Percentiles rank a stretch among this genome's conserved stretches.
These are phyloP conservation scores for Pyrenula aspistea DNA, from an alignment of 495 filamentous ascomycete genomes.

Conservation along the genomic window DNA sequence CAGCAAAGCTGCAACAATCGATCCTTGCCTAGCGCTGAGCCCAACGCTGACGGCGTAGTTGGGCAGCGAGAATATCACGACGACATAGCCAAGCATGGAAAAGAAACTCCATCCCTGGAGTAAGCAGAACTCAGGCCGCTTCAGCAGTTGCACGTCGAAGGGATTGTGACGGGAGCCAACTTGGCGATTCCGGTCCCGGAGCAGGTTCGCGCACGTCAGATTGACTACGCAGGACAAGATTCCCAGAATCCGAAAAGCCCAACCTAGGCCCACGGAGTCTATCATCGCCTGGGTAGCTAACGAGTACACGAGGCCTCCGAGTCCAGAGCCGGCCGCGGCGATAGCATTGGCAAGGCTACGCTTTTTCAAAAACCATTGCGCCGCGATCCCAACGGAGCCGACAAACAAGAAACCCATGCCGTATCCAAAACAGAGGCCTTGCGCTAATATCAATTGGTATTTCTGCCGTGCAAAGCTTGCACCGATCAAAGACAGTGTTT, in stretches of 20 bases:
- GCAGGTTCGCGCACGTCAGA: conserved; percentile 21
- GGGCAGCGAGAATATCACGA: conserved; percentile 32
- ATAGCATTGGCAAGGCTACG: conserved; percentile 39
- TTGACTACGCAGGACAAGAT: conserved; percentile 31
- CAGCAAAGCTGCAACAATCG: conserved; percentile 51
- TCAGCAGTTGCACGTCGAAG: conserved; percentile 25
- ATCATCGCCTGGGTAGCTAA: conserved; percentile 36
- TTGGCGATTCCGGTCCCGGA: conserved; percentile 28
- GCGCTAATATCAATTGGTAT: conserved; percentile 40
- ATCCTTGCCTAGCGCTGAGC: conserved; percentile 45
- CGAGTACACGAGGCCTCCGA: conserved; percentile 38
- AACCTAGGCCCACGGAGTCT: conserved; percentile 23
- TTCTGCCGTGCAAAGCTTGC: conserved; percentile 32
- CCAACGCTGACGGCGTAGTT: conserved; percentile 39
- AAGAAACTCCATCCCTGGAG: conserved; percentile 33
- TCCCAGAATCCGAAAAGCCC: conserved; percentile 38
- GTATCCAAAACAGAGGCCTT: conserved; percentile 35
- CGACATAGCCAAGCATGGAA: conserved; percentile 37
- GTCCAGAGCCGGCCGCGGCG: conserved; percentile 32
- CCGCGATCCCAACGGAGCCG: conserved; percentile 27
- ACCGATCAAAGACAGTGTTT: conserved; percentile 26
- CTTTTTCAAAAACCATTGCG: conserved; percentile 39
- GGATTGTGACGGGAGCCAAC: conserved; percentile 16
- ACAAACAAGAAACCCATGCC: conserved; percentile 41
- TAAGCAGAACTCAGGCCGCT: conserved; percentile 25